Base-by-base conservation (phyloP, 2,329 filamentous ascomycete species). In the Penicillium sp. region DNA sequence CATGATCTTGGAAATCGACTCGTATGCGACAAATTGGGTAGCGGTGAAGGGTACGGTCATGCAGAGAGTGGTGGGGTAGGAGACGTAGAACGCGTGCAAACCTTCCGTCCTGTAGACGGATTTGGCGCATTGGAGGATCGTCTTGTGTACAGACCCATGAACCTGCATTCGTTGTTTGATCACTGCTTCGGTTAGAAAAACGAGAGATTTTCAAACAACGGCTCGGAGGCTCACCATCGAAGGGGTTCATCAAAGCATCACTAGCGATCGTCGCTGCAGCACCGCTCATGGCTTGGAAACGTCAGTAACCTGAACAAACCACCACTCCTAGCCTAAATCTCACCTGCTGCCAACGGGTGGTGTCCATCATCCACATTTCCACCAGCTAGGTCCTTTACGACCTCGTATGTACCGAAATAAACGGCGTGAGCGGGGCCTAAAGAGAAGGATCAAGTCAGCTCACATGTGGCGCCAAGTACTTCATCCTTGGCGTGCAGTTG, bases 121-220 rank as follows among this genome's bases (percentile, higher is more conserved):
- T 75, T 85, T 88, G 61, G 94, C 94, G 83, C 95, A 99, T 75
- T 97, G 90, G 60, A 85, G 76, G 80, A 98, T 90, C 23, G 91
- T 93, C 71, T 89, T 90, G 81, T 98, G 97, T 68, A 89, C 88
- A n/a, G 94, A 98, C 73, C 95, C 91, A 76, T 97, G 92, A 63
- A 99, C 91, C 79, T 99, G 95, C 95, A 99, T 99, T 71, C 95
- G 91, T 79, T 99, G 95, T 82, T 99, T 99, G 83, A 99, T 97
- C 65, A 99, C 95, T 97, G 73, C 53, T 49, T 21, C 62, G 35
- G 62, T 67, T 35, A 63, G 63, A 41, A 7, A 26, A 26, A 26
- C 26, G 4, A 26, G 26, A 26, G 5, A 26, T 4, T 26, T 26
- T 48, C 50, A 51, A 61, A 51, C 50, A 19, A 44, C 47, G 30